A percentile compares a stretch with the other conserved stretches of the same genome.
phyloP scores from a whole-genome alignment of 2,329 filamentous ascomycete genomes.

The Cucurbitaria berberidis region DNA sequence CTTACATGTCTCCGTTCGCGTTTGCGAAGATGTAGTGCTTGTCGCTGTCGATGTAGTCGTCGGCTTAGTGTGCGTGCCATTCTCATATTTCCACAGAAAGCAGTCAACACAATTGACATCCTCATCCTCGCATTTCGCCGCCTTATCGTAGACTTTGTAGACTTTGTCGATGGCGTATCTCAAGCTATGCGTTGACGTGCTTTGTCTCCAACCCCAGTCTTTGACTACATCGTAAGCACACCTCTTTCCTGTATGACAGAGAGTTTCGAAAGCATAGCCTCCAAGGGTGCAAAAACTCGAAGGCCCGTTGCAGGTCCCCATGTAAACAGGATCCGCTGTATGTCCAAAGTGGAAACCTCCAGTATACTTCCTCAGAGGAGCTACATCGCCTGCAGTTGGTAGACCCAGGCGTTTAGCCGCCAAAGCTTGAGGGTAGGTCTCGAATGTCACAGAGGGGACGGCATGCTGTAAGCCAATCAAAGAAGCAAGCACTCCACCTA shows the following conservation, averaged over 20 bases:
- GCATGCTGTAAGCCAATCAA: slow-evolving; percentile 43
- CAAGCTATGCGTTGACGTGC: slow-evolving; percentile 40
- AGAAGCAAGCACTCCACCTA: slow-evolving; percentile 45
- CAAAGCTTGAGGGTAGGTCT: slow-evolving; percentile 46
- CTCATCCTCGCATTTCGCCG: slow-evolving; percentile 42
- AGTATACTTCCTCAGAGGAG: slow-evolving; percentile 41
- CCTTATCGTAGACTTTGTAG: slow-evolving; percentile 42
- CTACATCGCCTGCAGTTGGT: slow-evolving; percentile 35
- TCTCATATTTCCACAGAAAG: slow-evolving; percentile 46
- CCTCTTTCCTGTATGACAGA: slow-evolving; percentile 45
- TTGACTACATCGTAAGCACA: slow-evolving; percentile 47
- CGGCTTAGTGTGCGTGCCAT: slow-evolving; percentile 40
- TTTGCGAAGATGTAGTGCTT: slow-evolving; percentile 32
- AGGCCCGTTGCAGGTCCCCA: slow-evolving; percentile 45
- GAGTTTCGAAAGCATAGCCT: slow-evolving; percentile 45
- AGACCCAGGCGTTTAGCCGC: slow-evolving; percentile 44
- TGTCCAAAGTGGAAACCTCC: slow-evolving; percentile 47
- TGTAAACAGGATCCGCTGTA: slow-evolving; percentile 45
- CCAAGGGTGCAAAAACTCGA: slow-evolving; percentile 47
- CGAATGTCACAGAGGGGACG: slow-evolving; percentile 42
- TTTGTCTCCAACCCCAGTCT: slow-evolving; percentile 46
- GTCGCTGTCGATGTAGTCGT: slow-evolving; percentile 32
- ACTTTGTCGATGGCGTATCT: slow-evolving; percentile 46
- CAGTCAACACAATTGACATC: slow-evolving; percentile 46
- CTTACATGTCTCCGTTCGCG: slow-evolving; percentile 45